Conservation (phyloP, 1,284 basidiomycete genomes). For the Cyathus olla region DNA sequence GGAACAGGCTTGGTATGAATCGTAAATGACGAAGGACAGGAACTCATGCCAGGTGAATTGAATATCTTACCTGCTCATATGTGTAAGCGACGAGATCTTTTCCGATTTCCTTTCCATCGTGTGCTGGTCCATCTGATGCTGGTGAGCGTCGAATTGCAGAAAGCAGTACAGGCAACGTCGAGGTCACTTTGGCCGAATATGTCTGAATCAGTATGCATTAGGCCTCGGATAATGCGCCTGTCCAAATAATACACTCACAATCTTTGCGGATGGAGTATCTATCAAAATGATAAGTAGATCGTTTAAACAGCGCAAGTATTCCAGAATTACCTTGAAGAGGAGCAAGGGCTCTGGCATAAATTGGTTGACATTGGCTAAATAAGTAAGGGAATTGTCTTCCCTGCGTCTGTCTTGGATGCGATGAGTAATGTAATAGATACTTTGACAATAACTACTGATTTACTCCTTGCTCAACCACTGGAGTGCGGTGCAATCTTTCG, state of each 20-base stretch:
- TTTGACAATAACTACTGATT: not conserved
- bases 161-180: slow-evolving; percentile 85
- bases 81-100: slow-evolving; percentile 74
- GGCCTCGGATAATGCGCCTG: too few relatives aligned
- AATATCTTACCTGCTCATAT: slow-evolving; percentile 70
- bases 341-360: slow-evolving; percentile 85
- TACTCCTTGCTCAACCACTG: slow-evolving; percentile 93
- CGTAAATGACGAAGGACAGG: not conserved
- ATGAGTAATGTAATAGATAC: not conserved
- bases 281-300: slow-evolving; percentile 9
- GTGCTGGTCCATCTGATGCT: slow-evolving; percentile 70
- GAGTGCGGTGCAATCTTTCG: slow-evolving; percentile 85
- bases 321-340: slow-evolving; percentile 79
- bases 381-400: slow-evolving; percentile 89
- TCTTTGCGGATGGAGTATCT: slow-evolving; percentile 83
- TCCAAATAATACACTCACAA: slow-evolving; percentile 58
- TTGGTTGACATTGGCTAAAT: slow-evolving; percentile 96
- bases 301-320: slow-evolving; percentile 1
- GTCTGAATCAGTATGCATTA: slow-evolving; percentile 62
- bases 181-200: slow-evolving; percentile 82
- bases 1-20: slow-evolving; percentile 70
- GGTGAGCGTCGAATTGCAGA: slow-evolving; percentile 87
- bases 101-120: slow-evolving; percentile 78
- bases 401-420: slow-evolving; percentile 82
- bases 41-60: slow-evolving; percentile 17